Conservation (phyloP, 192 early-diverging fungal genomes). For the Glomus cerebriforme region DNA sequence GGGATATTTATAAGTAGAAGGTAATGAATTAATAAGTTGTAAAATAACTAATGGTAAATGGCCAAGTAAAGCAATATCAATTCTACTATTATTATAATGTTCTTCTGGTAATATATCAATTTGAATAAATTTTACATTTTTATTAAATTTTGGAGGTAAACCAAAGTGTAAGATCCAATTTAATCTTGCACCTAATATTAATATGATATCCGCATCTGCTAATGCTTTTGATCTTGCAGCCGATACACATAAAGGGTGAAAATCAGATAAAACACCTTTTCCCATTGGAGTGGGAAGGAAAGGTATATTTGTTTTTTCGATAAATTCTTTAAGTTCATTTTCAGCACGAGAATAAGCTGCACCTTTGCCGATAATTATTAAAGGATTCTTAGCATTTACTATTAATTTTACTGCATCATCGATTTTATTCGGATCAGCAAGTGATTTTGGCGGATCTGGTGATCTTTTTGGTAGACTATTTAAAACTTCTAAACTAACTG, state of each 20-base stretch:
- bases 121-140: conserved; percentile 67
- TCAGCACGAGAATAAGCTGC: conserved; percentile 71
- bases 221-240: conserved; percentile 68
- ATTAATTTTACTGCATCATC: conserved; percentile 48
- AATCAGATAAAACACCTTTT: conserved; percentile 70
- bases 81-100: conserved; percentile 55
- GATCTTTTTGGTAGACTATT: conserved; percentile 28
- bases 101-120: conserved; percentile 70
- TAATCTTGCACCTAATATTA: conserved; percentile 66
- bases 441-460: conserved; percentile 34
- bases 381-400: conserved; percentile 51
- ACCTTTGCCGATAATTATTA: conserved; percentile 76
- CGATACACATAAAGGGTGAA: conserved; percentile 60
- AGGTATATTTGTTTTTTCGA: conserved; percentile 60
- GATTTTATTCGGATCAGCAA: conserved; percentile 55
- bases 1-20: neutral
- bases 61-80: conserved; percentile 58
- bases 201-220: conserved; percentile 64
- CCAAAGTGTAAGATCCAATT: conserved; percentile 84
- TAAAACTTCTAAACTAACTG: conserved; percentile 7
- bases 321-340: conserved; percentile 52
- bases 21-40: conserved; percentile 46
- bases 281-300: conserved; percentile 77
- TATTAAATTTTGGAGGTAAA: conserved; percentile 50
- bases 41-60: conserved; percentile 57